Base-by-base conservation (phyloP, 1,284 basidiomycete genomes). In the Pseudozyma sp. region DNA sequence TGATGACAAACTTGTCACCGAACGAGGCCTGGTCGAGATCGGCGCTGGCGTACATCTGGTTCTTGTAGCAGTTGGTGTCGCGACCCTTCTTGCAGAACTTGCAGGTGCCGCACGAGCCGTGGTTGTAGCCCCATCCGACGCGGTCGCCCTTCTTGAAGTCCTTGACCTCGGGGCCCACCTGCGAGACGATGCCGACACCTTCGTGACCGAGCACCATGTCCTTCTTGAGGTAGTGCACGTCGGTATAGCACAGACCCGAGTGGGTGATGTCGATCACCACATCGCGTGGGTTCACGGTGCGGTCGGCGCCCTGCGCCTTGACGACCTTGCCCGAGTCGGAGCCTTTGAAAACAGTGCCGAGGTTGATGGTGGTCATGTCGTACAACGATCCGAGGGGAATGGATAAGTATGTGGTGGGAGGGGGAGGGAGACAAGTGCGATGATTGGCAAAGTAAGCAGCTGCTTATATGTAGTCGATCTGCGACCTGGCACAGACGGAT, bases 51-150 rank as follows among this genome's bases (percentile, higher is more conserved):
- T 81, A 83, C 72, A 78, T 76, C 39, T 59, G 31, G 66, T 73
- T 77, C 16, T 68, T 47, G 43, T 66, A 65, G 76, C 81, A 83
- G 52, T 75, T 68, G 48, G 65, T 80, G 51, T 83, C 81, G 19
- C 60, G 47, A 13, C 81, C 81, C 42, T 62, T 64, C 17, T 75
- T 65, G 73, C 81, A 83, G 24, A 80, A 64, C 61, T 79, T 64
- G 62, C 81, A 83, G 42, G 54, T 67, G 39, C 70, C 67, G 52
- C 80, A 81, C n/a, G 70, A 59, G 34, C 66, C 54, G 68, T 80
- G 80, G 66, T 75, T 74, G 74, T 83, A 83, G 37, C 81, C 80
- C 75, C 78, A 83, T 19, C 81, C 81, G 11, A 80, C 80, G 40
- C 77, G 77, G 56, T 79, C 80, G 35, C 80, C 80, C 29, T 66